A percentile compares a stretch with the other conserved stretches of the same genome.
Conservation (phyloP, 805 yeast species). For the Starmerella vitae region DNA sequence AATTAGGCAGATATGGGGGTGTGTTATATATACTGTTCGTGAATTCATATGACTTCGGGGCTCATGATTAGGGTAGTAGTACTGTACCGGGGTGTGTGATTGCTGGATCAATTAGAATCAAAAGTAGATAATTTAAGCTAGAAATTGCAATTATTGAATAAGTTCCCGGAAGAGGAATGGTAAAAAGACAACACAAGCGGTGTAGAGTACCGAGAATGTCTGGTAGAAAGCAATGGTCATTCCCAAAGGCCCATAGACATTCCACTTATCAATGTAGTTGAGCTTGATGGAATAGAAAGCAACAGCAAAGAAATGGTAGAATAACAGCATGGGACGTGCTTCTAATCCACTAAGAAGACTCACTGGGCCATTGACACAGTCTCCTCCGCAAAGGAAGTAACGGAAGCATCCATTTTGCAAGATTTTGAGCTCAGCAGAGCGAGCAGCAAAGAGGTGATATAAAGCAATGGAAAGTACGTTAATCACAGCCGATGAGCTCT, state of each 20-base stretch:
- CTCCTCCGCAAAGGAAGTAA: conserved; percentile 78
- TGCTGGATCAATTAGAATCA: too few relatives aligned
- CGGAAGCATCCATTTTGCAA: conserved; percentile 81
- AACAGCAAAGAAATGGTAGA: conserved; percentile 80
- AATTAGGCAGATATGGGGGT: too few relatives aligned
- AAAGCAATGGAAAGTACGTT: conserved; percentile 85
- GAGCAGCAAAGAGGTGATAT: conserved; percentile 82
- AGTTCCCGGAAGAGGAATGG: conserved; percentile 45
- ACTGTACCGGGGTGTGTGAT: too few relatives aligned
- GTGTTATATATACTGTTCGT: too few relatives aligned
- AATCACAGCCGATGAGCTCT: conserved; percentile 65
- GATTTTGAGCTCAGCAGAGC: conserved; percentile 45
- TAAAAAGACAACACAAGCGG: conserved; percentile 66
- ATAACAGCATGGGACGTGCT: conserved; percentile 59
- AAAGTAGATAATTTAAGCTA: too few relatives aligned
- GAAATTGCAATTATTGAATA: neutral
- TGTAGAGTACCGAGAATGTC: conserved; percentile 49
- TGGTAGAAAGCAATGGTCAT: conserved; percentile 61
- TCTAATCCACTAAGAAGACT: conserved; percentile 69
- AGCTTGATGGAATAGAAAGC: conserved; percentile 70
- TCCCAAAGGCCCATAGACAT: conserved; percentile 39
- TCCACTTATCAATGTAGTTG: conserved; percentile 42
- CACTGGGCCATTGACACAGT: conserved; percentile 62
- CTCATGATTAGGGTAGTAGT: too few relatives aligned
- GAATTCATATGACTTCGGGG: too few relatives aligned